Evolutionary conservation across 352 stramenopile genomes (phyloP).

Genomic region (Pythium pyrilobum): DNA sequence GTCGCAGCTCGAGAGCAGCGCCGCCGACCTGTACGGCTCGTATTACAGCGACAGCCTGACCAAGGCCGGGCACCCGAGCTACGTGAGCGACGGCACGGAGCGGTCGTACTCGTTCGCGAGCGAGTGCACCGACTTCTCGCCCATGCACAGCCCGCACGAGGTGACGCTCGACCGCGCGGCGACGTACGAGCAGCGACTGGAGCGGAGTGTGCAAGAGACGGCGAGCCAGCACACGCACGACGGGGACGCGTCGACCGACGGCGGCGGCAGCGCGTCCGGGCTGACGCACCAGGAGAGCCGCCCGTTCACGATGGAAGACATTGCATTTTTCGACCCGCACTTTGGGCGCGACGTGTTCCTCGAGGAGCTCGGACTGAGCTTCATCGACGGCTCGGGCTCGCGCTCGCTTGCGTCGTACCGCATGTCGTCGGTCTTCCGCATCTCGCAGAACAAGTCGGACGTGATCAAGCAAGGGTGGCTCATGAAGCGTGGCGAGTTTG

Average conservation of each 20-base stretch:
- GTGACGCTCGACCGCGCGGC: slow-evolving; percentile 9
- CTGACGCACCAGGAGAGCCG: background rate
- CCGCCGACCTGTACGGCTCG: slow-evolving; percentile 22
- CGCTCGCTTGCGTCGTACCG: slow-evolving; percentile 66
- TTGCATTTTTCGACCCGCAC: slow-evolving; percentile 59
- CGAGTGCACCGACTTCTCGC: slow-evolving; percentile 35
- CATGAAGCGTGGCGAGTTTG: slow-evolving; percentile 68
- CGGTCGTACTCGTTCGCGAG: slow-evolving; percentile 57
- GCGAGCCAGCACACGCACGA: slow-evolving; percentile 35
- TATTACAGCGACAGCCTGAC: slow-evolving; percentile 20
- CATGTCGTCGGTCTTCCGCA: slow-evolving; percentile 53
- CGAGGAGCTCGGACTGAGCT: slow-evolving; percentile 51
- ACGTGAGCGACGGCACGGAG: slow-evolving; percentile 59
- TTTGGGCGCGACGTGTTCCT: slow-evolving; percentile 69
- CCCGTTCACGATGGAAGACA: slow-evolving; percentile 59
- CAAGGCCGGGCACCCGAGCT: slow-evolving; percentile 30
- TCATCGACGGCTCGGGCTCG: slow-evolving; percentile 54
- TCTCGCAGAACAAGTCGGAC: slow-evolving; percentile 33
- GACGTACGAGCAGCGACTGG: slow-evolving; percentile 65
- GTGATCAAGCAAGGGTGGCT: slow-evolving; percentile 73
- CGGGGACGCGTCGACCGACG: background rate
- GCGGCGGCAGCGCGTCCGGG: slow-evolving; percentile 12
- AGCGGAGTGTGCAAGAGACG: slow-evolving; percentile 48
- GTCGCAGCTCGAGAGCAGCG: slow-evolving; percentile 22
- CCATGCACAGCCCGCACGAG: slow-evolving; percentile 25